Base-by-base conservation (phyloP, 2,329 filamentous ascomycete genomes). In the Thelonectria discophora region DNA sequence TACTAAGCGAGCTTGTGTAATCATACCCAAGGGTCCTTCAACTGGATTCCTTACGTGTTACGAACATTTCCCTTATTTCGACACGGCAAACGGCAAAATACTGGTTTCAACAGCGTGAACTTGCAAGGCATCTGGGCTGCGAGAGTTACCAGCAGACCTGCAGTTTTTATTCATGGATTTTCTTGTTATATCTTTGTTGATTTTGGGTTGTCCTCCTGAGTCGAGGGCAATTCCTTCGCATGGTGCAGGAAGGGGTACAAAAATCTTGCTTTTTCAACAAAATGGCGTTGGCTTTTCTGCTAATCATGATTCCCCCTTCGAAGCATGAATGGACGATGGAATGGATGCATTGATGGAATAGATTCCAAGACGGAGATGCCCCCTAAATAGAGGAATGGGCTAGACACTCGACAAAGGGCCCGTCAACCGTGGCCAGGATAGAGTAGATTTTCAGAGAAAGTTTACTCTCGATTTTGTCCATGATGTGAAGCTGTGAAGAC, bases 31-130 rank as follows among this genome's bases (percentile, higher is more conserved):
- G 75, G 73, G 65, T 75, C 76, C 76, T 77, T 78, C 76, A 78
- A 78, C 76, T 71, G 76, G 76, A 72, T 52, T 72, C 71, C 70
- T 71, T 71, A 77, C 69, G 75, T 75, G 71, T 76, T 73, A 77
- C 69, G 74, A 77, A 68, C 65, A 70, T 68, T 69, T 65, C 69
- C 68, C 71, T 71, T 73, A 67, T 71, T 60, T 63, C 63, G 66
- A 69, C 63, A 70, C 69, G 72, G 67, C 67, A 75, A 74, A 71
- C 69, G 74, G 73, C 67, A 75, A 76, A 76, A 69, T 75, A 78
- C 74, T 78, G 72, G 72, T 78, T 77, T 78, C 78, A 79, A 79
- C 77, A 79, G 77, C 76, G 79, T 77, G 73, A 77, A 77, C 73
- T 77, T 77, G 76, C 76, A 73, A 76, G 74, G 73, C 74, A 78